phyloP scores from a whole-genome alignment of 768 basidiomycete species.

The Tylopilus intermedius region DNA sequence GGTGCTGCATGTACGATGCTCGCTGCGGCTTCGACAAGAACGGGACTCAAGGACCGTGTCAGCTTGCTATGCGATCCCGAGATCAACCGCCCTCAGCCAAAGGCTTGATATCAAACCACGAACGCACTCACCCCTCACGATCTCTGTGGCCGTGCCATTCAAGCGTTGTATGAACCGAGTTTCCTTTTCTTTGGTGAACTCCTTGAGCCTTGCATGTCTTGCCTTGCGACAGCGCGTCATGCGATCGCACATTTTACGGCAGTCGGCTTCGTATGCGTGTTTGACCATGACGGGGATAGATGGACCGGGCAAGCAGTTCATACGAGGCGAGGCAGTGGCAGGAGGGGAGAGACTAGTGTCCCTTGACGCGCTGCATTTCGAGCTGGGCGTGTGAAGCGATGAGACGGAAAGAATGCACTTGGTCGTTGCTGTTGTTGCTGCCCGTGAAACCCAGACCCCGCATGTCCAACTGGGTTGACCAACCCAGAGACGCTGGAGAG shows the following conservation, averaged over 20 bases:
- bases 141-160: constrained; percentile 33
- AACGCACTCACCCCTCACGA: constrained; percentile 17
- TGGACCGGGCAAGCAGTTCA: too few species aligned
- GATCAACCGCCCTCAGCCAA: constrained; percentile 9
- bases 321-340: too few species aligned
- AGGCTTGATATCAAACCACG: constrained; percentile 51
- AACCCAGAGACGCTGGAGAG: too few species aligned
- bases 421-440: too few species aligned
- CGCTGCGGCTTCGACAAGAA: constrained; percentile 48
- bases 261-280: constrained; percentile 21
- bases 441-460: too few species aligned
- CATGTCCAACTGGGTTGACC: too few species aligned
- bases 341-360: too few species aligned
- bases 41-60: too few species aligned
- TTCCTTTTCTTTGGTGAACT: constrained; percentile 60
- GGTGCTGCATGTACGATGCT: constrained; percentile 62
- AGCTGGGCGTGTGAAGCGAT: too few species aligned
- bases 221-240: constrained; percentile 68
- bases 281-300: constrained; percentile 7
- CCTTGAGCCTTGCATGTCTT: constrained; percentile 61
- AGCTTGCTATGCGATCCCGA: constrained; percentile 15
- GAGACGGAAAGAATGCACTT: too few species aligned
- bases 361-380: too few species aligned
- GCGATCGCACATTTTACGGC: constrained; percentile 53
- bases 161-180: constrained; percentile 23